Evolutionary conservation across 495 filamentous ascomycete genomes (phyloP), one percentile per base, ranked within the genome.

Genomic region (Neurospora cerealis): DNA sequence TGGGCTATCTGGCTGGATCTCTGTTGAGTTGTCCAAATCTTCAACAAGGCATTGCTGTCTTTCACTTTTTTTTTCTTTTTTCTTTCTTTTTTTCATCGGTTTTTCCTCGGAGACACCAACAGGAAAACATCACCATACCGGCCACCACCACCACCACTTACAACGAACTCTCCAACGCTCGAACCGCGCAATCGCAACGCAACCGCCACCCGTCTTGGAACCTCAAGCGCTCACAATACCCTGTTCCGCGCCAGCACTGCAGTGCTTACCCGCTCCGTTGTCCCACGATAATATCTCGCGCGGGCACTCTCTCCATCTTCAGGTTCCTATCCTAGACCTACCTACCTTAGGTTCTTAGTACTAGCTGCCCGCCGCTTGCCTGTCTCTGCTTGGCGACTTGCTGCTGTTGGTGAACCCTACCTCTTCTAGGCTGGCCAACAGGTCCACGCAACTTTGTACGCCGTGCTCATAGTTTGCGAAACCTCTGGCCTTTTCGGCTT

Each of bases 281-380:
- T 74, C 70, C 72, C 69, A 78, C 77, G 72, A 77, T 69, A 74
- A 75, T 74, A 74, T 71, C 71, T 74, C 72, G 74, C 75, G 15
- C 54, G 54, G 15, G 11, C 54, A 34, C 54, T 17, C 54, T 9
- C 54, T 34, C 28, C 54, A 34, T 34, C 11, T 66, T 66, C 15
- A 39, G 38, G 38, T 39, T 11, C 9, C 24, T 3, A 28, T 28
- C 48, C 15, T 9, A 62, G 54, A 62, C 24, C 28, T 62, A 62
- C 21, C 10, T 54, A 54, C 10, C 21, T 15, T 54, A 6, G 46
- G 46, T 54, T 24, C 5, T 15, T 28, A 28, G 46, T 54, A 15
- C 46, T 54, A 34, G 54, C 24, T 62, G 24, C 54, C 21, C 21
- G 21, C 46, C 46, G n/a, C 46, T n/a, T 9, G 19, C 46, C 46